phyloP scores from a whole-genome alignment of 2,329 filamentous ascomycete genomes.

The Xylariaceae sp. region DNA sequence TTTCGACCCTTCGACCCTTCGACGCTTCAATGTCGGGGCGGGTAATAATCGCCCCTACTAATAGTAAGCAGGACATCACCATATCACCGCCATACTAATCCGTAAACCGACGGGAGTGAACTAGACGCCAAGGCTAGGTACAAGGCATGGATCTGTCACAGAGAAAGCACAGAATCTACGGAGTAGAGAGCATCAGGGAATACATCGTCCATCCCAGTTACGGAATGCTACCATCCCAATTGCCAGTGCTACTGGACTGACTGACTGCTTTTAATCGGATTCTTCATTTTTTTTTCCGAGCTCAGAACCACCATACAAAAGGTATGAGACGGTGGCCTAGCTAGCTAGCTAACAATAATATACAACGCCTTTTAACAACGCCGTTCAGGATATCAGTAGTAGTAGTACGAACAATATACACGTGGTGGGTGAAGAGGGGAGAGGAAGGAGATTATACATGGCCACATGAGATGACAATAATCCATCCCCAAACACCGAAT shows the following conservation, averaged over 20 bases:
- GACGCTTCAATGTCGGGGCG: not conserved
- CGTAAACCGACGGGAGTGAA: not conserved
- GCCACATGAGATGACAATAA: slow-evolving; percentile 32
- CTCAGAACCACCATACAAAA: slow-evolving; percentile 1
- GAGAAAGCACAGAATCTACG: too few species aligned
- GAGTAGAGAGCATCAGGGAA: not conserved
- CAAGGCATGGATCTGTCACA: not conserved
- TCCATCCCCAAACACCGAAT: slow-evolving; percentile 39
- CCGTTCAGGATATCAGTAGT: slow-evolving; percentile 31
- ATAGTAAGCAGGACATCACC: not conserved
- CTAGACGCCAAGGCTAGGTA: not conserved
- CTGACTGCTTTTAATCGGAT: slow-evolving; percentile 5
- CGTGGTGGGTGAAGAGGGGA: slow-evolving; percentile 19
- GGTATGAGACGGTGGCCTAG: slow-evolving; percentile 7
- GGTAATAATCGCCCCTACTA: not conserved
- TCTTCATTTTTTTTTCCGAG: slow-evolving; percentile 3
- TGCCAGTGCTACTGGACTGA: not conserved
- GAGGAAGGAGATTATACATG: slow-evolving; percentile 36
- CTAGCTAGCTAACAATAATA: slow-evolving; percentile 24
- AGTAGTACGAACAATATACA: slow-evolving; percentile 28
- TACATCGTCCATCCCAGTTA: not conserved
- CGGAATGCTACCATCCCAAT: too few species aligned
- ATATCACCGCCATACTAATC: not conserved
- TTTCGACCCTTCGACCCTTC: not conserved
- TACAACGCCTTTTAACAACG: slow-evolving; percentile 31